These are phyloP conservation scores for Solanum tarapatanum DNA, from an alignment of 257 asterid species.

Conservation along the genomic window DNA sequence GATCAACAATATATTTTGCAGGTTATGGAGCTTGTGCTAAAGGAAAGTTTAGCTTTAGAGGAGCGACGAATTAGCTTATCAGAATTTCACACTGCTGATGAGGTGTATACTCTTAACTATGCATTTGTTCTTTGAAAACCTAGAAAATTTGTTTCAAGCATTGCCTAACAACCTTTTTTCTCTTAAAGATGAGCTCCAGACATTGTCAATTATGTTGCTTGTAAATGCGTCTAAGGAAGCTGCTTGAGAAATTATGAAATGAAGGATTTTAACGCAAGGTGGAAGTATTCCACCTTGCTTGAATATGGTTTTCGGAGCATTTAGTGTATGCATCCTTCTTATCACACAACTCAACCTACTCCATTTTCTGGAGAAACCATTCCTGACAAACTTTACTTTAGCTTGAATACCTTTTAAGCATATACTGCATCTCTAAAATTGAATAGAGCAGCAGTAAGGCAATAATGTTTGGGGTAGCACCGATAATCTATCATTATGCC, in stretches of 20 bases:
- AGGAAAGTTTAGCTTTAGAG: constrained; percentile 42
- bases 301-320: not conserved
- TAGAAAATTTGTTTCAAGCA: not conserved
- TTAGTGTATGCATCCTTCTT: not conserved
- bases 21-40: constrained; percentile 61
- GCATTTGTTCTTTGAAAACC: not conserved
- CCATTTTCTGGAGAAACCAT: not conserved
- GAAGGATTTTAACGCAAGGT: not conserved
- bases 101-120: constrained; percentile 33
- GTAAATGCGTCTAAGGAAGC: not conserved
- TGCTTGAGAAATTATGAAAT: not conserved
- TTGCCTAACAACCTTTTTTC: not conserved
- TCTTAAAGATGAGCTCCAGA: not conserved
- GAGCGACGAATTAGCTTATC: constrained; percentile 76
- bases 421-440: not conserved
- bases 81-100: constrained; percentile 89
- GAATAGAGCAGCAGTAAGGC: not conserved
- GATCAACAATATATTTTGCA: constrained; percentile 8
- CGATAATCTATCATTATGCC: not conserved
- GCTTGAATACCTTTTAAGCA: not conserved
- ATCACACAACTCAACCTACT: not conserved
- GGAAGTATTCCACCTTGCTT: not conserved
- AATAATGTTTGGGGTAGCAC: not conserved
- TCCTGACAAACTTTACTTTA: not conserved
- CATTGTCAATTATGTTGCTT: not conserved